These are phyloP conservation scores for Nematocida sp. DNA, from an alignment of 371 early-diverging fungal genomes.

Conservation along the genomic window DNA sequence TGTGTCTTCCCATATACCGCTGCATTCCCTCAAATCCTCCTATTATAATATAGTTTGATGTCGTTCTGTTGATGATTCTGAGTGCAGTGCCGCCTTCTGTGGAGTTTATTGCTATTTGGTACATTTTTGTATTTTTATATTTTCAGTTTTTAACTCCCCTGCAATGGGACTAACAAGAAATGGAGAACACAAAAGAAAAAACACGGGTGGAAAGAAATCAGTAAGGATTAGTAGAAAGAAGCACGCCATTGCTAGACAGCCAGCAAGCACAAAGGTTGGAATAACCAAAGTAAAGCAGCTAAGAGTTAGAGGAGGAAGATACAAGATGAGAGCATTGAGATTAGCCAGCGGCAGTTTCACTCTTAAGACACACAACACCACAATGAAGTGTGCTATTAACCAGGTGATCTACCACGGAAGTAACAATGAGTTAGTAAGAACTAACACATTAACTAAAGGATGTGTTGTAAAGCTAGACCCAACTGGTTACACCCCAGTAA, in stretches of 20 bases:
- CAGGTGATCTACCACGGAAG: conserved; percentile 97
- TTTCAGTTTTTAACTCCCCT: conserved; percentile 60
- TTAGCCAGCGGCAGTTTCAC: conserved; percentile 91
- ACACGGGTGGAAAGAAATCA: conserved; percentile 93
- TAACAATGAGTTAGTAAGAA: conserved; percentile 99
- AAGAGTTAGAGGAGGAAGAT: conserved; percentile 95
- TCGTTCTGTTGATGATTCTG: conserved; percentile 19
- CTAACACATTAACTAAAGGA: conserved; percentile 98
- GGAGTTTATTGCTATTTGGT: conserved; percentile 11
- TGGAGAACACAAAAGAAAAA: conserved; percentile 83
- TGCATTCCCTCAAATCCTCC: conserved; percentile 59
- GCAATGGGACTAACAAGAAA: conserved; percentile 67
- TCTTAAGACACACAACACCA: conserved; percentile 80
- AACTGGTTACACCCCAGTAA: conserved; percentile 95
- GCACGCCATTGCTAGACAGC: conserved; percentile 94
- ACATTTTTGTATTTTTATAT: conserved; percentile 52
- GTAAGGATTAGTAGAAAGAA: conserved; percentile 97
- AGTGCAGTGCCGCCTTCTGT: conserved; percentile 23
- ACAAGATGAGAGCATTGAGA: conserved; percentile 94
- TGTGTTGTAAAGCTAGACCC: conserved; percentile 95
- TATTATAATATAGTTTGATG: conserved; percentile 13
- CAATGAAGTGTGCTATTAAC: conserved; percentile 76
- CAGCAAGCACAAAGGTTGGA: conserved; percentile 93
- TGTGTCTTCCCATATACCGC: conserved; percentile 12
- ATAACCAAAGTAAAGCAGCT: conserved; percentile 84